Evolutionary conservation across 1,284 basidiomycete genomes (phyloP).

Genomic region (Naganishia sp.): DNA sequence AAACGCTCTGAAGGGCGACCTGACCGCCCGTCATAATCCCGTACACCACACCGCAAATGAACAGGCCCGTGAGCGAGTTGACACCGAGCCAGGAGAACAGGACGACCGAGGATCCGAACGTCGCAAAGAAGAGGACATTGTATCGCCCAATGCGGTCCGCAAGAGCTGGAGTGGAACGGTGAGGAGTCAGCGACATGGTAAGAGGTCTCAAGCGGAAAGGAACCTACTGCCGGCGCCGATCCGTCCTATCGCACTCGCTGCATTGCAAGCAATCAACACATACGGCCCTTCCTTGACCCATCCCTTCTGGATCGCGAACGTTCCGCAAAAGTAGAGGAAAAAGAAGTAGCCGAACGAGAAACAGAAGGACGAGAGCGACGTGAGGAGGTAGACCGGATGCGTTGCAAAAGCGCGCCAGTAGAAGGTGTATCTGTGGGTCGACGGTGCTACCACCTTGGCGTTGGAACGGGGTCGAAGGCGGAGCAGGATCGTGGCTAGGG

Average conservation of each 20-base stretch:
- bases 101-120: constrained; percentile 37
- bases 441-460: background rate
- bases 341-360: constrained; percentile 43
- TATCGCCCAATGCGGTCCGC: constrained; percentile 41
- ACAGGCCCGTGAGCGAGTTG: constrained; percentile 36
- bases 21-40: constrained; percentile 43
- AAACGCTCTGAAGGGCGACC: constrained; percentile 45
- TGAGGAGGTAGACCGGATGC: constrained; percentile 40
- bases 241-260: constrained; percentile 41
- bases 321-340: constrained; percentile 45
- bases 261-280: constrained; percentile 46
- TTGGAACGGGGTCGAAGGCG: constrained; percentile 42
- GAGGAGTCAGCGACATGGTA: background rate
- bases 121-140: constrained; percentile 42
- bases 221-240: constrained; percentile 41
- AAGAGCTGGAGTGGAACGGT: constrained; percentile 25
- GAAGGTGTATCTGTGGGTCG: constrained; percentile 40
- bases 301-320: constrained; percentile 41
- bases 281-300: constrained; percentile 43
- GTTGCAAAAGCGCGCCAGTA: constrained; percentile 40
- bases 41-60: constrained; percentile 42
- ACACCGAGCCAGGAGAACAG: constrained; percentile 44
- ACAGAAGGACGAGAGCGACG: constrained; percentile 38
- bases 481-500: constrained; percentile 39
- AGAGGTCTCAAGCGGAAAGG: background rate